These are phyloP conservation scores for Paramecium sonneborni DNA, from an alignment of 73 alveolate genomes.

Conservation along the genomic window DNA sequence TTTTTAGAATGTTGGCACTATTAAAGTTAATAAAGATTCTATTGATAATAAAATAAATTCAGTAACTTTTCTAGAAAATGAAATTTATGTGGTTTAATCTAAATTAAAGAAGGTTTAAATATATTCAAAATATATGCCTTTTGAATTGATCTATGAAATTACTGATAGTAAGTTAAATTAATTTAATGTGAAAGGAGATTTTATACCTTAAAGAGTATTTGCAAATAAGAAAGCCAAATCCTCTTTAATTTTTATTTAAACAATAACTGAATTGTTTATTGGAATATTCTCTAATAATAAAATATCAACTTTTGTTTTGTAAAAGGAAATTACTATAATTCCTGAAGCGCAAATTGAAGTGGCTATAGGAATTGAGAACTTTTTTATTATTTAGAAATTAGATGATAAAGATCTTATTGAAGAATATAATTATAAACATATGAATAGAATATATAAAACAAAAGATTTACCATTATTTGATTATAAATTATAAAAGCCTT, in stretches of 20 bases:
- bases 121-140: not conserved
- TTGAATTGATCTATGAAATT: not conserved
- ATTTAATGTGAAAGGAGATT: not conserved
- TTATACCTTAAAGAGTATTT: slow-evolving; percentile 11
- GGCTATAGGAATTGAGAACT: not conserved
- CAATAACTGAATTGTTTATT: not conserved
- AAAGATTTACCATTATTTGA: not conserved
- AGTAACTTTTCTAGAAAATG: not conserved
- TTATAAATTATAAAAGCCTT: not conserved
- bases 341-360: not conserved
- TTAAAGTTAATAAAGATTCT: not conserved
- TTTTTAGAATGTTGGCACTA: not conserved
- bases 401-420: not conserved
- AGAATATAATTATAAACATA: not conserved
- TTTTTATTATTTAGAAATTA: not conserved
- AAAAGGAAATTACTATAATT: not conserved
- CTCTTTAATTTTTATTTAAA: not conserved
- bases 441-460: not conserved
- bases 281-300: not conserved
- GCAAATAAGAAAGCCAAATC: not conserved
- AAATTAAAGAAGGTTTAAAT: not conserved
- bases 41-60: not conserved
- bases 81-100: not conserved
- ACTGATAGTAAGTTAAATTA: not conserved
- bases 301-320: not conserved